These are phyloP conservation scores for Salix exigua DNA, from an alignment of 345 rosid genomes.

Conservation along the genomic window DNA sequence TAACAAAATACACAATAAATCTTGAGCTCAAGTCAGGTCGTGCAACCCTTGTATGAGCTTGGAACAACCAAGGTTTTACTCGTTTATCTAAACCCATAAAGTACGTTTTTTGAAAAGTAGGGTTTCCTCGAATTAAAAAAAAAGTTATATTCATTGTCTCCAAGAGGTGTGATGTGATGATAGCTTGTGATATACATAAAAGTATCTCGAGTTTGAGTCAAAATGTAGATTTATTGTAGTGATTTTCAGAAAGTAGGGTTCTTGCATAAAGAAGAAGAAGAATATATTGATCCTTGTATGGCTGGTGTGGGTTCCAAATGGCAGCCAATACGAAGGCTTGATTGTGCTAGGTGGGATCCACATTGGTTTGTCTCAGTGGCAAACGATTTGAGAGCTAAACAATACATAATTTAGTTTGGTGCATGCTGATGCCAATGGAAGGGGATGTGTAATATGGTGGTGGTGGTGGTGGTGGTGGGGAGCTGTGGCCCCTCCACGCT, in stretches of 20 bases:
- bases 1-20: too few relatives aligned
- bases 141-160: too few relatives aligned
- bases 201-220: too few relatives aligned
- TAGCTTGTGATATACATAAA: accelerated
- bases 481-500: not conserved
- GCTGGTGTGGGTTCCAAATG: not conserved
- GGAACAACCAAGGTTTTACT: too few relatives aligned
- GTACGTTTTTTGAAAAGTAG: accelerated
- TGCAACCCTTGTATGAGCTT: too few relatives aligned
- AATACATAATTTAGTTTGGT: constrained; percentile 12
- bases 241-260: too few relatives aligned
- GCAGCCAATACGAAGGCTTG: not conserved
- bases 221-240: accelerated
- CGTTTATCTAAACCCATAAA: accelerated
- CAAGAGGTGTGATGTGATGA: too few relatives aligned
- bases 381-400: constrained; percentile 6
- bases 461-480: not conserved
- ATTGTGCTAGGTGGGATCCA: not conserved
- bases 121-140: too few relatives aligned
- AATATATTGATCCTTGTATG: too few relatives aligned
- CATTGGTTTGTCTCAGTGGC: constrained; percentile 2
- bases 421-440: constrained; percentile 22
- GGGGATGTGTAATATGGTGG: not conserved
- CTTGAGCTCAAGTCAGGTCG: accelerated
- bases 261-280: too few relatives aligned